Evolutionary conservation across 352 stramenopile genomes (phyloP).

Genomic region (Phytopythium cucurbitacearum): DNA sequence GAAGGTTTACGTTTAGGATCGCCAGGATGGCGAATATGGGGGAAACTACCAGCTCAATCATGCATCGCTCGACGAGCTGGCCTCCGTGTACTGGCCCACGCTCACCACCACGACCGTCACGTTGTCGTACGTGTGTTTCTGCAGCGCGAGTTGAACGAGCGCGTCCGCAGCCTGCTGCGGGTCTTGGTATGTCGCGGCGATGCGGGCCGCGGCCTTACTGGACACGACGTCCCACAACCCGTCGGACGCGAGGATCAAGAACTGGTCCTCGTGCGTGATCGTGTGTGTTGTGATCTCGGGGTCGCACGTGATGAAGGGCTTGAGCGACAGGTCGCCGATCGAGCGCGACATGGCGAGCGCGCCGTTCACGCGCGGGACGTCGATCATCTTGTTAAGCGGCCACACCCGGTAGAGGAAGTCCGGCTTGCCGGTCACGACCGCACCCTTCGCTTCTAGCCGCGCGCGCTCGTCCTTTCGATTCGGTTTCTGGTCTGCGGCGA

Average conservation of each 20-base stretch:
- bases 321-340: conserved; percentile 78
- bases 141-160: conserved; percentile 54
- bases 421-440: conserved; percentile 56
- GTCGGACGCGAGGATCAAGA: conserved; percentile 77
- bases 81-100: conserved; percentile 37
- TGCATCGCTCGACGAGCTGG: neutral
- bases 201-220: conserved; percentile 52
- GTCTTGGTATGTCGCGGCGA: conserved; percentile 43
- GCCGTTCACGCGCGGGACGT: conserved; percentile 80
- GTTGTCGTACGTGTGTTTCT: conserved; percentile 64
- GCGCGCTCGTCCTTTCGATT: conserved; percentile 69
- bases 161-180: conserved; percentile 55
- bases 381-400: conserved; percentile 71
- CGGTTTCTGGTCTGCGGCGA: conserved; percentile 68
- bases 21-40: too few species aligned
- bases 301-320: conserved; percentile 71
- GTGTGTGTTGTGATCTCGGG: conserved; percentile 66
- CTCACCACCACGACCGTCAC: conserved; percentile 75
- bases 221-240: conserved; percentile 84
- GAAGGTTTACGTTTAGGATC: neutral
- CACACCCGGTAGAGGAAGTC: conserved; percentile 67
- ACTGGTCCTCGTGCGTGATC: conserved; percentile 56
- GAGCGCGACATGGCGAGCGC: conserved; percentile 76
- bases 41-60: too few species aligned
- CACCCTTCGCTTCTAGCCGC: conserved; percentile 68